Evolutionary conservation across 495 filamentous ascomycete genomes (phyloP), one percentile per base, ranked within the genome.

Genomic region (Cairneyella variabilis): DNA sequence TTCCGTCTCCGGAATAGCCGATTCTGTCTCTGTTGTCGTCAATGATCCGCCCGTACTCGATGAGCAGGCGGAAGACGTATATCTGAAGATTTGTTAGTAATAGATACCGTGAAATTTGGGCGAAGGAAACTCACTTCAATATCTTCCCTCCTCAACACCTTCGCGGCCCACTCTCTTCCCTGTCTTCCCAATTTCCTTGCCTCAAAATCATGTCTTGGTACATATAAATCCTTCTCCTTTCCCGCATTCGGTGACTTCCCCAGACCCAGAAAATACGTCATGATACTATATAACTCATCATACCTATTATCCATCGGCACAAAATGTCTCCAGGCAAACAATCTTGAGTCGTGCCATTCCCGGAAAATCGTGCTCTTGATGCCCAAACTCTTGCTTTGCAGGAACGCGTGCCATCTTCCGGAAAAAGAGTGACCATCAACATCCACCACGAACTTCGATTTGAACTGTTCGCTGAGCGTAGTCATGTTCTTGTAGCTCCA

Each of bases 251-350:
- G 56, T 57, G 37, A 51, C 53, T 36, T 70, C 59, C n/a, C 68
- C 61, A 49, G 66, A 67, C 86, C 87, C 5, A 89, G 60, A 64
- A 92, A 91, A 56, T 90, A 92, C 42, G 87, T 84, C 74, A 92
- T 78, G 8, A 92, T 75, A 3, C 80, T 81, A 48, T 84, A 92
- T 23, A 88, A 66, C 56, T 95, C 89, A 22, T 82, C 73, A 53
- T 83, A 91, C 11, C 81, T 76, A 61, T 84, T 90, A 60, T 92
- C 89, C 80, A 92, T 84, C 2, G 89, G 89, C 14, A 88, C 83
- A 58, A 82, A 90, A 61, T 90, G 86, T 50, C 78, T 77, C 86
- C 86, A 89, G 7, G 83, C 75, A 23, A 85, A 75, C 5, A 90
- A 67, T 28, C 86, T 70, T 34, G 78, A 81, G 58, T 89, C 86